Evolutionary conservation across 2,329 filamentous ascomycete species (phyloP).

Genomic region (Magnaporthiopsis rhizophila): DNA sequence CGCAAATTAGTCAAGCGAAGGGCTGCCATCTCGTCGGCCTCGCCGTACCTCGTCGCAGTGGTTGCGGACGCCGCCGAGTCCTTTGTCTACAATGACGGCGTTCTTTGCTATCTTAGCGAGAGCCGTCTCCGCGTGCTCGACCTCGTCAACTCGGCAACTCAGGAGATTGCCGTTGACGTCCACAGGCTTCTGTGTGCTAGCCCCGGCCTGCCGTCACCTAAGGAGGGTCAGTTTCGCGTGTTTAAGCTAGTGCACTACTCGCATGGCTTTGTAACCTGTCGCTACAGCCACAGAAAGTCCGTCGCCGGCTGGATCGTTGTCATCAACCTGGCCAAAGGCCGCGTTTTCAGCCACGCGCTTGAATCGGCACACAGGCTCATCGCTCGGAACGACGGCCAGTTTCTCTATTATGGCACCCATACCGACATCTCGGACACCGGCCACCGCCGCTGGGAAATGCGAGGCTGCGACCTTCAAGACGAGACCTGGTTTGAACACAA

Average conservation of each 20-base stretch:
- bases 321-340: conserved; percentile 31
- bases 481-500: conserved; percentile 31
- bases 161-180: conserved; percentile 51
- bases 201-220: not conserved
- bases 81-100: conserved; percentile 56
- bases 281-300: conserved; percentile 37
- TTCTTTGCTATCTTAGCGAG: conserved; percentile 54
- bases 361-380: conserved; percentile 50
- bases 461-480: conserved; percentile 39
- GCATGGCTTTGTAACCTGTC: conserved; percentile 47
- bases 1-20: conserved; percentile 53
- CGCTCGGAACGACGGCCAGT: conserved; percentile 53
- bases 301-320: conserved; percentile 44
- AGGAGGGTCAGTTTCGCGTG: conserved; percentile 23
- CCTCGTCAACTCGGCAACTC: conserved; percentile 37
- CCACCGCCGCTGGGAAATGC: conserved; percentile 54
- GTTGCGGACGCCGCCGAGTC: conserved; percentile 47
- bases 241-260: conserved; percentile 41
- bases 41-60: conserved; percentile 53
- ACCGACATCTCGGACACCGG: conserved; percentile 44
- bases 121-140: conserved; percentile 48
- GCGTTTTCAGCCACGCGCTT: conserved; percentile 34
- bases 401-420: conserved; percentile 60
- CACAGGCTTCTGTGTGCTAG: conserved; percentile 30
- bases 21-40: conserved; percentile 49